Conservation (phyloP, 2,329 filamentous ascomycete species). For the Cercospora janseana region DNA sequence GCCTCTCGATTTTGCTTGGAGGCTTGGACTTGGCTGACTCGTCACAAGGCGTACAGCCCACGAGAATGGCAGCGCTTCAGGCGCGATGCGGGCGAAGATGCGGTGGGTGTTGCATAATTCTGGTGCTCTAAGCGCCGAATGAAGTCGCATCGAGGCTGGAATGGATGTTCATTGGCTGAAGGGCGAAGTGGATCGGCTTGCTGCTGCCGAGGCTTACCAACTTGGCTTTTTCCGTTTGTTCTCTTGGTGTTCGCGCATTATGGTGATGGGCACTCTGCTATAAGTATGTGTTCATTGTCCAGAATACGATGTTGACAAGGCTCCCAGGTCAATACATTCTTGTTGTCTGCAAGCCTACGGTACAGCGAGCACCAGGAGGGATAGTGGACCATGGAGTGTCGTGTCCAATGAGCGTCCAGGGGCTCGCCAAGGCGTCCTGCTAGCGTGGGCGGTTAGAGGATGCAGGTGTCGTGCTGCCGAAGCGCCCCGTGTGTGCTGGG, state of each 20-base stretch:
- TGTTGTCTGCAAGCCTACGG: conserved; percentile 3
- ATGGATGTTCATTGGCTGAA: conserved; percentile 12
- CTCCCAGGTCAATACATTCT: not conserved
- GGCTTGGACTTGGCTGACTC: conserved; percentile 17
- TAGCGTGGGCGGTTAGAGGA: conserved; percentile 26
- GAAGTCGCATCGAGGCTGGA: conserved; percentile 16
- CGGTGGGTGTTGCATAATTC: conserved; percentile 25
- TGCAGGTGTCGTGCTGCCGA: conserved; percentile 15
- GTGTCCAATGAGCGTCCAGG: conserved; percentile 16
- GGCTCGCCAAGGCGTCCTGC: conserved; percentile 16
- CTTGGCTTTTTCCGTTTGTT: conserved; percentile 6
- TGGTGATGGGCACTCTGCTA: not conserved
- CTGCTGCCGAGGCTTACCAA: conserved; percentile 13
- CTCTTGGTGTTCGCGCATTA: not conserved
- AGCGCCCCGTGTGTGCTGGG: conserved; percentile 4
- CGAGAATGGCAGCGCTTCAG: conserved; percentile 16
- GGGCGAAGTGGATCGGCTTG: conserved; percentile 4
- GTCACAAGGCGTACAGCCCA: conserved; percentile 15
- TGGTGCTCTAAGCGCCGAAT: conserved; percentile 28
- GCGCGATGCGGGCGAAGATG: conserved; percentile 17
- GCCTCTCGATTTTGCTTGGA: conserved; percentile 5
- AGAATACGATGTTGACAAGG: not conserved
- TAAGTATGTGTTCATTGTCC: not conserved
- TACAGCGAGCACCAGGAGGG: conserved; percentile 1
- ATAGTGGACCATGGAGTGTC: not conserved